phyloP scores from a whole-genome alignment of 2,329 filamentous ascomycete genomes.

The Pseudogymnoascus verrucosus region DNA sequence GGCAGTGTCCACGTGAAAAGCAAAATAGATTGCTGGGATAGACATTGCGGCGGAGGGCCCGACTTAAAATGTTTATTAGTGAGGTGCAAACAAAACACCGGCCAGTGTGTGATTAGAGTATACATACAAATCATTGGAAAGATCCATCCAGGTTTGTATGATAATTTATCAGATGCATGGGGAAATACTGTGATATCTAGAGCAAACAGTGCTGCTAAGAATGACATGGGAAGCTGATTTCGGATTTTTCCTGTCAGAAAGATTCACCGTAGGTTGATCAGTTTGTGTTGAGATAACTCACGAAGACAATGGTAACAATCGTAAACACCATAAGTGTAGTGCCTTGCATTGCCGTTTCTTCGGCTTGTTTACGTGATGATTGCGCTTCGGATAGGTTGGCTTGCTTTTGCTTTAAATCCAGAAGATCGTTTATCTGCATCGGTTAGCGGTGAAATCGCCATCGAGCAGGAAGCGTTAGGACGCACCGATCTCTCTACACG shows the following conservation, averaged over 20 bases:
- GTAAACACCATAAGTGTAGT: slow-evolving; percentile 40
- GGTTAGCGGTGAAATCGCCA: background rate
- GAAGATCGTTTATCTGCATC: slow-evolving; percentile 25
- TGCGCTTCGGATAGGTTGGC: slow-evolving; percentile 37
- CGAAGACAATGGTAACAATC: slow-evolving; percentile 39
- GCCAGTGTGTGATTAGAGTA: background rate
- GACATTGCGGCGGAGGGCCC: background rate
- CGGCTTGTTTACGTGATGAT: slow-evolving; percentile 32
- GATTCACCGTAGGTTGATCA: background rate
- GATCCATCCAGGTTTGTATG: background rate
- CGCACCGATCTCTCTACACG: slow-evolving; percentile 7
- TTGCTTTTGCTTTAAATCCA: slow-evolving; percentile 39
- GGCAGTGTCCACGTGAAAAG: background rate
- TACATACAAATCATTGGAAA: slow-evolving; percentile 1
- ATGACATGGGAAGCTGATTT: background rate
- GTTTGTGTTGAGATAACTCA: slow-evolving; percentile 20
- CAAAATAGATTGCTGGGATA: background rate
- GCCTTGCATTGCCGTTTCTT: slow-evolving; percentile 22
- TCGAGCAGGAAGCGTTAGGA: background rate
- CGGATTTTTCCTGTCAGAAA: background rate
- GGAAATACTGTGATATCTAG: slow-evolving; percentile 2
- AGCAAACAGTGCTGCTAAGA: background rate
- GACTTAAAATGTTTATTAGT: background rate
- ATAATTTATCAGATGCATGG: background rate
- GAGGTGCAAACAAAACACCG: background rate